Percentiles rank a stretch among this genome's conserved stretches.
Conservation (phyloP, 1,139 yeast species). For the Hansenula sp. region DNA sequence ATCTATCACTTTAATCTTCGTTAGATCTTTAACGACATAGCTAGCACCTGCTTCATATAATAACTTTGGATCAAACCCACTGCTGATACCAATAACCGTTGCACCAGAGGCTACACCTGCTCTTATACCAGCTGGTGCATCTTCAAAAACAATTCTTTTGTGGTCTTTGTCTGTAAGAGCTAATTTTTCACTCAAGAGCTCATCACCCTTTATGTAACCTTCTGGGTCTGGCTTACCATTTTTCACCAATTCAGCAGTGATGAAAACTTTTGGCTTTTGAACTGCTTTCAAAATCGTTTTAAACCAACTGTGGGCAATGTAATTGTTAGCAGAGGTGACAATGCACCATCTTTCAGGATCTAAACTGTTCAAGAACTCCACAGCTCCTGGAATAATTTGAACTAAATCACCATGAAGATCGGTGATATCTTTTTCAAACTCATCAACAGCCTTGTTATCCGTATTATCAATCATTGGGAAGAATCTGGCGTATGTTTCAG, state of each 20-base stretch:
- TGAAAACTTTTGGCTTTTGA: constrained; percentile 65
- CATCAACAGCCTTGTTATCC: constrained; percentile 52
- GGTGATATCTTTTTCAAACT: not conserved
- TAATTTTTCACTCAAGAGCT: constrained; percentile 57
- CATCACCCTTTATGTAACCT: constrained; percentile 50
- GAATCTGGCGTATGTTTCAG: constrained; percentile 70
- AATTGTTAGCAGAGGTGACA: constrained; percentile 79
- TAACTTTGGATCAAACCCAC: constrained; percentile 68
- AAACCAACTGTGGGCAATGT: constrained; percentile 78
- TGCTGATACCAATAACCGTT: constrained; percentile 76
- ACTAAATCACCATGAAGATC: constrained; percentile 58
- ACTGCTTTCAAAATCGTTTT: constrained; percentile 44
- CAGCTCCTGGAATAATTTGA: constrained; percentile 71
- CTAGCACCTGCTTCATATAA: constrained; percentile 76
- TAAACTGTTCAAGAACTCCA: constrained; percentile 54
- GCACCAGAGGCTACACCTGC: constrained; percentile 89
- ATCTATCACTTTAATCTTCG: constrained; percentile 37
- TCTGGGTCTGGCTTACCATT: constrained; percentile 83
- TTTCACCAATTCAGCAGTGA: constrained; percentile 73
- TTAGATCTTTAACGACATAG: constrained; percentile 71
- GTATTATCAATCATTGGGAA: constrained; percentile 71
- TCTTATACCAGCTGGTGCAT: constrained; percentile 82
- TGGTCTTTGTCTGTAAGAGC: constrained; percentile 26
- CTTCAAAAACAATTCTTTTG: constrained; percentile 73
- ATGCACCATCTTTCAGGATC: constrained; percentile 46